These are phyloP conservation scores for Allodekkera sacchari DNA, from an alignment of 805 yeast species.

Conservation along the genomic window DNA sequence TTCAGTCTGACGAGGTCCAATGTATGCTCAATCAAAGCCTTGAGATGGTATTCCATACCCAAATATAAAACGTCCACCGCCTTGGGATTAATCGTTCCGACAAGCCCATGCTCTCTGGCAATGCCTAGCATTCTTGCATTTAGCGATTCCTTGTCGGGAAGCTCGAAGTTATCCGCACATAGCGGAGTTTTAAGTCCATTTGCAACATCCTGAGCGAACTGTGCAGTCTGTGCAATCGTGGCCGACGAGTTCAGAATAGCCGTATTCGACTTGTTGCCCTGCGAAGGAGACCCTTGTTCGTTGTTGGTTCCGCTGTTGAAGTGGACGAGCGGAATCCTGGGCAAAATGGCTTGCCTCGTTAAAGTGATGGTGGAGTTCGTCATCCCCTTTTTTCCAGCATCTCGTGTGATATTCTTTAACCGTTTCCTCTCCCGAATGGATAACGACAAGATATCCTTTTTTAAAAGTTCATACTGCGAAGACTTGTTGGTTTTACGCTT, in stretches of 20 bases:
- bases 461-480: conserved; percentile 71
- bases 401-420: conserved; percentile 74
- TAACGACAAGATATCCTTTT: conserved; percentile 78
- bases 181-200: conserved; percentile 80
- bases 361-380: conserved; percentile 60
- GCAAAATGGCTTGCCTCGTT: conserved; percentile 65
- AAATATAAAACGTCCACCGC: conserved; percentile 68
- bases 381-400: conserved; percentile 71
- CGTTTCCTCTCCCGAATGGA: conserved; percentile 80
- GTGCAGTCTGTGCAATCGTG: conserved; percentile 40
- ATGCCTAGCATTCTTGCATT: conserved; percentile 68
- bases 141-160: conserved; percentile 72
- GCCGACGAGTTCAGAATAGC: too few relatives aligned
- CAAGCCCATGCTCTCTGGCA: conserved; percentile 82
- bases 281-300: neutral
- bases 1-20: conserved; percentile 58
- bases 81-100: conserved; percentile 71
- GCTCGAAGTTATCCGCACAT: conserved; percentile 65
- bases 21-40: conserved; percentile 63
- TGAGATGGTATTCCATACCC: conserved; percentile 80
- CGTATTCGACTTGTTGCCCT: conserved; percentile 1
- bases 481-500: conserved; percentile 47
- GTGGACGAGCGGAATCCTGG: conserved; percentile 79
- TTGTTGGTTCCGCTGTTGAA: conserved; percentile 7
- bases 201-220: conserved; percentile 89